Evolutionary conservation across 805 yeast genomes (phyloP).

Genomic region (Hanseniaspora lindneri): DNA sequence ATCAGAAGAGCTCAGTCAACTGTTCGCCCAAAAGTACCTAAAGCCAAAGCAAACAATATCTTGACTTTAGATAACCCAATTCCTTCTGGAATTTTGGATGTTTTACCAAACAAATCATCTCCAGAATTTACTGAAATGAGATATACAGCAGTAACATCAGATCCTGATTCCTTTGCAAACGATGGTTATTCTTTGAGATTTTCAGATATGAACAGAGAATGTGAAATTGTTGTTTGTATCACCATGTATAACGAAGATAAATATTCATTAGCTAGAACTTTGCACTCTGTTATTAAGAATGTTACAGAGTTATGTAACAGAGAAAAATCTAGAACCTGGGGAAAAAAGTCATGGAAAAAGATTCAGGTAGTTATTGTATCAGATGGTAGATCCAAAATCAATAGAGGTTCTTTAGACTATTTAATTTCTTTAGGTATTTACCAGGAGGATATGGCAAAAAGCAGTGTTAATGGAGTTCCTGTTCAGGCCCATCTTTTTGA

Average conservation of each 20-base stretch:
- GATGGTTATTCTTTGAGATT: constrained; percentile 81
- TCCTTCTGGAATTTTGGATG: constrained; percentile 75
- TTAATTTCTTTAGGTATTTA: constrained; percentile 92
- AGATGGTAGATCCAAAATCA: constrained; percentile 86
- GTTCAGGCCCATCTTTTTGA: constrained; percentile 93
- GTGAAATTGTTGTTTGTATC: constrained; percentile 80
- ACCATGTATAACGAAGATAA: constrained; percentile 98
- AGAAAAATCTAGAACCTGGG: constrained; percentile 80
- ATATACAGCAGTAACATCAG: constrained; percentile 91
- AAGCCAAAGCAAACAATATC: constrained; percentile 51
- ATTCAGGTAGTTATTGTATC: constrained; percentile 83
- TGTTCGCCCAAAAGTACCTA: constrained; percentile 60
- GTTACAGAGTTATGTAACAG: constrained; percentile 78
- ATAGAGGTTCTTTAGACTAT: constrained; percentile 72
- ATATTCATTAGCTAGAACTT: constrained; percentile 74
- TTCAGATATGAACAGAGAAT: constrained; percentile 76
- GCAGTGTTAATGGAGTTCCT: constrained; percentile 78
- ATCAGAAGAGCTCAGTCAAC: constrained; percentile 50
- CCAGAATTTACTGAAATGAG: constrained; percentile 95
- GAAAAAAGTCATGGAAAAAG: constrained; percentile 93
- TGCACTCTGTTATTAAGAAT: constrained; percentile 89
- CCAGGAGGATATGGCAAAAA: constrained; percentile 95
- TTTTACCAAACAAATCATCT: constrained; percentile 73
- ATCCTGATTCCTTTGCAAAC: constrained; percentile 70
- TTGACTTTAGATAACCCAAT: constrained; percentile 87